Evolutionary conservation across 169 alveolate genomes (phyloP).

Genomic region (Theileria annulata): DNA sequence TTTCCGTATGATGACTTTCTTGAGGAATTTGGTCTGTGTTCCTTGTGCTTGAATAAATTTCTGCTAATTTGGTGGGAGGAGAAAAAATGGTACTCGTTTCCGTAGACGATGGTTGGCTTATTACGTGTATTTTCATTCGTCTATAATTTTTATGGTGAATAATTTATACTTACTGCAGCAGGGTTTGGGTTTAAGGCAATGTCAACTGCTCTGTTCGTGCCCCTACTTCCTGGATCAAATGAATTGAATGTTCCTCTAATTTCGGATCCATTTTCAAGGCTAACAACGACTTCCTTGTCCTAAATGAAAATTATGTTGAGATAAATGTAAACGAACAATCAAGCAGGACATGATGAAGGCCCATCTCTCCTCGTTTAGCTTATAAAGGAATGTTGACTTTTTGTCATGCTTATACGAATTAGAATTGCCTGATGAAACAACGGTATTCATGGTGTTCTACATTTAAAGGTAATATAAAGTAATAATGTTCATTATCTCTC

Average conservation of each 20-base stretch:
- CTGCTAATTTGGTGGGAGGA: conserved; percentile 20
- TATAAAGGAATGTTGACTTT: conserved; percentile 5
- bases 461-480: not conserved
- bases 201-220: conserved; percentile 30
- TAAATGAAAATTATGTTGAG: not conserved
- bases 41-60: not conserved
- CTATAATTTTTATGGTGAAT: not conserved
- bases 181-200: conserved; percentile 36
- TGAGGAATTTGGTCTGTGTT: conserved; percentile 1
- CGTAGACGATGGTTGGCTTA: conserved; percentile 24
- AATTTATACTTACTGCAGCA: conserved; percentile 12
- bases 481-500: not conserved
- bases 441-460: conserved; percentile 14
- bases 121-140: conserved; percentile 2
- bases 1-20: conserved; percentile 2
- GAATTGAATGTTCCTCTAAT: conserved; percentile 50
- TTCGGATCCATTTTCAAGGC: conserved; percentile 26
- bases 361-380: conserved; percentile 55
- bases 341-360: conserved; percentile 52
- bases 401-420: conserved; percentile 16
- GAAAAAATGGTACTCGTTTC: conserved; percentile 43
- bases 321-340: conserved; percentile 9
- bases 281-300: conserved; percentile 58
- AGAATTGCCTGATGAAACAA: not conserved
- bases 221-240: conserved; percentile 31